Base-by-base conservation (phyloP, 176 grass and related monocot species). In the Avena insularis region DNA sequence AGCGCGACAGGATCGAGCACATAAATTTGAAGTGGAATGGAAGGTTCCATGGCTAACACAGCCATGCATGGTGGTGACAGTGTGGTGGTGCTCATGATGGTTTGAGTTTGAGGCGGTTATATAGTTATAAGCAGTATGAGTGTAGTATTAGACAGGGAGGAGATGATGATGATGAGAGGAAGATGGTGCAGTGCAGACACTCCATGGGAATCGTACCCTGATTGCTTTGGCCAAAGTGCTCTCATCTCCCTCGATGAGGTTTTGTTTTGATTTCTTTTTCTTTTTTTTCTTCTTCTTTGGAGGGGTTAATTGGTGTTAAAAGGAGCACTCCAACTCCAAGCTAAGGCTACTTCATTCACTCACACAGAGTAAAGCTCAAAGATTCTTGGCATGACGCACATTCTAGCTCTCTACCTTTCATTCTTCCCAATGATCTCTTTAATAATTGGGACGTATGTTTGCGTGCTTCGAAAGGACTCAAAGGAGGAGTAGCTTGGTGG, bases 291-390 rank as follows among this genome's bases (percentile, higher is more conserved):
- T 59, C 43, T 59, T 91, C 77, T 85, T 88, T 81, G 51, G 84
- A 80, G 82, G 60, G 81, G 69, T 82, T 81, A 84, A 80, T 81
- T 81, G 82, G 90, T 85, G 86, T 91, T 88, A 88, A 91, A 91
- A 91, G 86, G 82, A 91, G 86, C 86, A 88, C 77, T 88, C 82
- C 86, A 71, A 71, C 82, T 88, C 85, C 89, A 80, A 84, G 57
- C 89, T 84, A 74, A 8, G 13, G 54, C 66, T 25, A 65, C 57
- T 45, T 65, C 31, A 73, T 38, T 48, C 58, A 86, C 38, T 57
- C 58, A 90, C 25, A 85, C 35, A 66, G 50, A 81, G 81, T 69
- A 91, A 91, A 91, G 90, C 90, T 88, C 82, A 90, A 57, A 88
- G 38, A 69, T 71, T 84, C 45, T 79, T 82, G 61, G 38, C 83